Conservation (phyloP, 306 rosid genomes). For the Cotoneaster glaucophyllus region DNA sequence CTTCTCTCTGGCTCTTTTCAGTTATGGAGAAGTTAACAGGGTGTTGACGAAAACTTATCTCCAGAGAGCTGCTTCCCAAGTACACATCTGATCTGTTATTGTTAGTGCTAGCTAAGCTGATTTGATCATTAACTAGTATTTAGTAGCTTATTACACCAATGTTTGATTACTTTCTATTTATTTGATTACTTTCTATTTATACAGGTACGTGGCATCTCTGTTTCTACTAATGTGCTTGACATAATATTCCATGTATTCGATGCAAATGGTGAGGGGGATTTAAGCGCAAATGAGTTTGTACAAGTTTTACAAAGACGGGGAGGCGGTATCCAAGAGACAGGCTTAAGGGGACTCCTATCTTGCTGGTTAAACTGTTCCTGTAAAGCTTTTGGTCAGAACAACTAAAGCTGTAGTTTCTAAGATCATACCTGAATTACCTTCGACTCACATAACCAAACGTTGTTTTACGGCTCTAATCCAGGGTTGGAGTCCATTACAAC, state of each 20-base stretch:
- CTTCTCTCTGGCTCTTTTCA: constrained; percentile 69
- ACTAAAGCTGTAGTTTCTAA: constrained; percentile 22
- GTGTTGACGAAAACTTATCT: constrained; percentile 57
- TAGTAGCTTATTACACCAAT: not conserved
- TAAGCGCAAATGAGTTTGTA: constrained; percentile 57
- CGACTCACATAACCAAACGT: not conserved
- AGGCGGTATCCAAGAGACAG: constrained; percentile 10
- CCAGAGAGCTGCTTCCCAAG: constrained; percentile 79
- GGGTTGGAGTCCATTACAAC: not conserved
- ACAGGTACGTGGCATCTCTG: constrained; percentile 59
- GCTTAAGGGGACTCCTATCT: constrained; percentile 36
- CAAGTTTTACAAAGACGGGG: constrained; percentile 55
- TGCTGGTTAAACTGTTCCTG: constrained; percentile 50
- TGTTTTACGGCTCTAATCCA: not conserved
- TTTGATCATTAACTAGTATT: too few relatives aligned
- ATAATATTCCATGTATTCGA: constrained; percentile 72
- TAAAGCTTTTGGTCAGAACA: constrained; percentile 34
- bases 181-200: not conserved
- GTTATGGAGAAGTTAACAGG: constrained; percentile 70
- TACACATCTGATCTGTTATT: constrained; percentile 15
- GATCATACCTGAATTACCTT: not conserved
- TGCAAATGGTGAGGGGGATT: constrained; percentile 50
- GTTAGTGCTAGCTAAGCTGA: not conserved
- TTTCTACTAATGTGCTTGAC: constrained; percentile 52
- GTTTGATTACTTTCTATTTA: not conserved